These are phyloP conservation scores for Silybum marianum DNA, from an alignment of 129 eudicot species.

Conservation along the genomic window DNA sequence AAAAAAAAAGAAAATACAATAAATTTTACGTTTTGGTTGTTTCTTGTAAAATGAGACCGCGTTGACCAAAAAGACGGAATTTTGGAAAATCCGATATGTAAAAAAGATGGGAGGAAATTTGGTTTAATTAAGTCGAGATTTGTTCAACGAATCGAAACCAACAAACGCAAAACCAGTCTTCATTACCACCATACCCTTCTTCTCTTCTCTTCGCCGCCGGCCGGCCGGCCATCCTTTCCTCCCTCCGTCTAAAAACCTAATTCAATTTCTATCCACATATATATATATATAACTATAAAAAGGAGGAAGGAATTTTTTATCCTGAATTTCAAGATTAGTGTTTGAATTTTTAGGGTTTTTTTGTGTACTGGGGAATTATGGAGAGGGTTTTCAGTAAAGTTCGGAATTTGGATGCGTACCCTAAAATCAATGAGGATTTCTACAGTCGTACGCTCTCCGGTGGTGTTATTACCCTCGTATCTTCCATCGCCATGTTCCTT, in stretches of 20 bases:
- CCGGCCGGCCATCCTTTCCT: slow-evolving; percentile 25
- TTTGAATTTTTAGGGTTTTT: not conserved
- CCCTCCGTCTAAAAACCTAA: not conserved
- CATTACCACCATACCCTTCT: too few relatives aligned
- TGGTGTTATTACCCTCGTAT: slow-evolving; percentile 70
- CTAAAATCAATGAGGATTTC: slow-evolving; percentile 89
- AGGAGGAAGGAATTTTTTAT: slow-evolving; percentile 10
- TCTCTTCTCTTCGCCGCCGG: slow-evolving; percentile 18
- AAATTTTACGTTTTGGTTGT: not conserved
- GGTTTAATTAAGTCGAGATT: slow-evolving; percentile 37
- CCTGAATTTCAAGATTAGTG: slow-evolving; percentile 19
- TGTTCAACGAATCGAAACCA: slow-evolving; percentile 32
- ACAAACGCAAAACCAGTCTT: not conserved
- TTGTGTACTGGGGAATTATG: slow-evolving; percentile 31
- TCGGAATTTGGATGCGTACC: slow-evolving; percentile 79
- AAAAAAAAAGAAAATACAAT: too few relatives aligned
- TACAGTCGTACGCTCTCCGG: slow-evolving; percentile 84
- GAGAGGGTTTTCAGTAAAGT: slow-evolving; percentile 59
- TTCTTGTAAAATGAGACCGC: slow-evolving; percentile 13
- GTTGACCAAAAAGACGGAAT: slow-evolving; percentile 35
- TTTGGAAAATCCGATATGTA: not conserved
- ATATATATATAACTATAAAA: not conserved
- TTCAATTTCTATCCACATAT: not conserved
- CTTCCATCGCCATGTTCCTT: slow-evolving; percentile 67
- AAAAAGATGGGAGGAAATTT: not conserved